phyloP scores from a whole-genome alignment of 805 yeast genomes.

The Ogataea saltuana region DNA sequence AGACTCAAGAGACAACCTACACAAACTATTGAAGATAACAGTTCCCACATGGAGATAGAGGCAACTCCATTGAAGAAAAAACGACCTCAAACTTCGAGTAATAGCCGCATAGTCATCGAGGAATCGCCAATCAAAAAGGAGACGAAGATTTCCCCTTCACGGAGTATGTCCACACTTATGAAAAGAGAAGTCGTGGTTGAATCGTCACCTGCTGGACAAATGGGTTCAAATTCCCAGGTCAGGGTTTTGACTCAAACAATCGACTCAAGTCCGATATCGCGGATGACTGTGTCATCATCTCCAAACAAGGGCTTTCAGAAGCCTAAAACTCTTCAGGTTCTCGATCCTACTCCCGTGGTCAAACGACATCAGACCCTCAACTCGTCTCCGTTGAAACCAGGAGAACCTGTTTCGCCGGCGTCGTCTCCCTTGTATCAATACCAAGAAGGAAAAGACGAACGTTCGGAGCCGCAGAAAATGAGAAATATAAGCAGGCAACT shows the following conservation, averaged over 20 bases:
- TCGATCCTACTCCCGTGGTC: neutral
- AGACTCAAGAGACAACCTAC: too few relatives aligned
- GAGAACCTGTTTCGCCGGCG: conserved; percentile 38
- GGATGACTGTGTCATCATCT: neutral
- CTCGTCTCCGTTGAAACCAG: conserved; percentile 31
- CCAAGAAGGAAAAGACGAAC: neutral
- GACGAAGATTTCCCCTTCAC: conserved; percentile 11
- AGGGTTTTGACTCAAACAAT: neutral
- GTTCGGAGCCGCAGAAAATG: conserved; percentile 7
- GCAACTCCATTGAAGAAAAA: conserved; percentile 32
- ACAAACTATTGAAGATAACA: neutral
- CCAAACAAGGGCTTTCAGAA: too few relatives aligned
- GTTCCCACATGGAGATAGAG: conserved; percentile 27
- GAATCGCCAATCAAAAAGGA: conserved; percentile 25
- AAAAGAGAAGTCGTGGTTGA: conserved; percentile 7
- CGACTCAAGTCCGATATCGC: neutral
- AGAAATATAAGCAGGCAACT: conserved; percentile 24
- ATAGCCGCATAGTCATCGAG: conserved; percentile 19
- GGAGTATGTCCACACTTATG: conserved; percentile 4
- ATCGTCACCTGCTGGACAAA: conserved; percentile 14
- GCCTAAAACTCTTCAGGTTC: too few relatives aligned
- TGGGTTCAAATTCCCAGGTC: neutral
- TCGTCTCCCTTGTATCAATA: conserved; percentile 41
- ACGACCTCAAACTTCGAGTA: neutral
- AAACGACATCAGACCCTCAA: too few relatives aligned